Base-by-base conservation (phyloP, 1,284 basidiomycete species). In the Bjerkandera adusta region DNA sequence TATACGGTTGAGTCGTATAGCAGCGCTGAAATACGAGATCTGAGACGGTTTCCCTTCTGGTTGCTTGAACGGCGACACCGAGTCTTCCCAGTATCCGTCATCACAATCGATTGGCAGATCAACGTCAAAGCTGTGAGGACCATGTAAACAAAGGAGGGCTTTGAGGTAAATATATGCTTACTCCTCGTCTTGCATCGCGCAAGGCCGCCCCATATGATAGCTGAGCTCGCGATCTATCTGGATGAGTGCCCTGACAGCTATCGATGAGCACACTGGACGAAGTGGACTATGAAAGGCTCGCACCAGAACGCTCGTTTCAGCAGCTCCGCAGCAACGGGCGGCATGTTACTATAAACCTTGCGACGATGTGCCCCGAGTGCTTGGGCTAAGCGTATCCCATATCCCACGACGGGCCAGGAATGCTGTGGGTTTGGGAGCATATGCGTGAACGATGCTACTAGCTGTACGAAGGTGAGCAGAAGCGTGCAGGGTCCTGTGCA, bases 121-220 rank as follows among this genome's bases (percentile, higher is more conserved):
- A 11, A 85, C 67, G 57, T 89, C 86, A 56, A 83, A 77, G 57
- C 78, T 79, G 24, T 29, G 26, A 15, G 13, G 27, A 6, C n/a
- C 5, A 22, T 11, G 24, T 24, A 6, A 15, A 25, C 22, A 16
- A 18, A 8, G 8, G 12, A 44, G 7, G 10, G 4, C 11, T 27
- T 15, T 3, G 4, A 22, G 25, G 30, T 7, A 5, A 8, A 4
- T 8, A 18, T 16, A 5, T 5, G 20, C 82, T 20, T 55, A 89
- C 87, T 93, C 92, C 61, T 92, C 88, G 50, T 92, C 89, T 50
- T 91, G 86, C 36, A 92, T 81, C 2, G 85, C 86, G 59, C 87
- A 85, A 18, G 15, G 4, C 34, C 18, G 34, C 34, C 34, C n/a
- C 27, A 30, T 30, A n/a, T 30, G 27, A 8, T 30, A 18, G 13